A percentile compares a stretch with the other conserved stretches of the same genome.
phyloP scores from a whole-genome alignment of 495 filamentous ascomycete species.

The Poronia punctata region DNA sequence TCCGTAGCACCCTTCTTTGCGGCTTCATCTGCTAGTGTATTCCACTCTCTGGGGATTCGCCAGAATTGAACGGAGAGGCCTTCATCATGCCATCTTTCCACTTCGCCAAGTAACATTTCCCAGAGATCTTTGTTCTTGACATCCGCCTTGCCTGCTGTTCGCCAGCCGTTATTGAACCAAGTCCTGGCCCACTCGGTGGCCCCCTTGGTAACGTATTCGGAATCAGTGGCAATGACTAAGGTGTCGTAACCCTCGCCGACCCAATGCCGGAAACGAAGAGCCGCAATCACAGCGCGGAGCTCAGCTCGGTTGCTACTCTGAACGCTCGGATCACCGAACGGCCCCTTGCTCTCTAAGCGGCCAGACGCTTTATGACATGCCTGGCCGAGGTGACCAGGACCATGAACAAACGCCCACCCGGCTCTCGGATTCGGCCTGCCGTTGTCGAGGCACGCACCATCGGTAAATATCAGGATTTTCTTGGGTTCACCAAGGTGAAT shows the following conservation, averaged over 20 bases:
- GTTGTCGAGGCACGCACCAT: conserved; percentile 34
- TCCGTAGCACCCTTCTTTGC: conserved; percentile 31
- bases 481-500: conserved; percentile 17
- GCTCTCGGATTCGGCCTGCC: conserved; percentile 25
- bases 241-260: conserved; percentile 29
- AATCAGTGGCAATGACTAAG: conserved; percentile 42
- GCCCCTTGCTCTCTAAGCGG: conserved; percentile 28
- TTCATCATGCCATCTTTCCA: conserved; percentile 16
- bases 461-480: conserved; percentile 18
- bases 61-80: conserved; percentile 34
- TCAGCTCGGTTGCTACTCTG: conserved; percentile 41
- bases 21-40: conserved; percentile 31
- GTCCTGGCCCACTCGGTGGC: conserved; percentile 31
- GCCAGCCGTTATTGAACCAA: conserved; percentile 39
- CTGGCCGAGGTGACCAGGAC: not conserved
- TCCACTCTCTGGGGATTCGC: conserved; percentile 35
- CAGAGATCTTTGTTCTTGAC: conserved; percentile 41
- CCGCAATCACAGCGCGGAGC: conserved; percentile 33
- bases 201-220: conserved; percentile 35
- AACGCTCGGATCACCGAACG: conserved; percentile 19
- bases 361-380: conserved; percentile 2
- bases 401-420: conserved; percentile 31
- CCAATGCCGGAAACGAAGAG: conserved; percentile 30
- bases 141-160: conserved; percentile 4
- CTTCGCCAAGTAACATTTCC: conserved; percentile 31